Evolutionary conservation across 345 rosid species (phyloP).

Genomic region (Hirschfeldia incana): DNA sequence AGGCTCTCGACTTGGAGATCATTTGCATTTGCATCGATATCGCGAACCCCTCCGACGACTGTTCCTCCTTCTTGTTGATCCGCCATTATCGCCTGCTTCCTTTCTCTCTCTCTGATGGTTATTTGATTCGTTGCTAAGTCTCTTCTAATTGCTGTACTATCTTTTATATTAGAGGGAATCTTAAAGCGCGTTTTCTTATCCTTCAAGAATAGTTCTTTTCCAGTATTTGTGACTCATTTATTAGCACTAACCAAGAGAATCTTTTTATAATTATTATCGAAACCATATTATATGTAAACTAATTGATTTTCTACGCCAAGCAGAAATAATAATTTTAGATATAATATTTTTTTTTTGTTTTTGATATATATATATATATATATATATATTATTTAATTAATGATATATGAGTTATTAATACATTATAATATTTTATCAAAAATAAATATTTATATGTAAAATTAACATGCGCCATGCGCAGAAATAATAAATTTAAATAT

Average conservation of each 20-base stretch:
- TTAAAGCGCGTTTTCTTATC: conserved; percentile 8
- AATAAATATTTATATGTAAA: too few relatives aligned
- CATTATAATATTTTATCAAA: too few relatives aligned
- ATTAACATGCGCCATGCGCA: too few relatives aligned
- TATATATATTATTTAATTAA: too few relatives aligned
- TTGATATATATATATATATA: too few relatives aligned
- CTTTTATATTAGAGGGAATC: not conserved
- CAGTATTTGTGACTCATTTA: conserved; percentile 15
- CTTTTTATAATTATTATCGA: not conserved
- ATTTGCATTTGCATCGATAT: conserved; percentile 55
- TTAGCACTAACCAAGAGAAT: conserved; percentile 17
- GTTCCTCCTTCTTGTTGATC: conserved; percentile 39
- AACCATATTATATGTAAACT: not conserved
- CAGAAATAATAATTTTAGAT: too few relatives aligned
- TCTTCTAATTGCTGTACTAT: not conserved
- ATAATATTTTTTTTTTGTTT: too few relatives aligned
- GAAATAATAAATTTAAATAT: too few relatives aligned
- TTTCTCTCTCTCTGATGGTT: not conserved
- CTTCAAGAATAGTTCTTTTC: conserved; percentile 27
- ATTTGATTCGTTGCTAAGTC: conserved; percentile 15
- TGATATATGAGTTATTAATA: too few relatives aligned
- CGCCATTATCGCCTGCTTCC: conserved; percentile 28
- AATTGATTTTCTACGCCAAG: too few relatives aligned
- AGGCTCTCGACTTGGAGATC: conserved; percentile 62
- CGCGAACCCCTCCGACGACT: conserved; percentile 51